These are phyloP conservation scores for Phytophthora pseudosyringae DNA, from an alignment of 352 stramenopile genomes.

Conservation along the genomic window DNA sequence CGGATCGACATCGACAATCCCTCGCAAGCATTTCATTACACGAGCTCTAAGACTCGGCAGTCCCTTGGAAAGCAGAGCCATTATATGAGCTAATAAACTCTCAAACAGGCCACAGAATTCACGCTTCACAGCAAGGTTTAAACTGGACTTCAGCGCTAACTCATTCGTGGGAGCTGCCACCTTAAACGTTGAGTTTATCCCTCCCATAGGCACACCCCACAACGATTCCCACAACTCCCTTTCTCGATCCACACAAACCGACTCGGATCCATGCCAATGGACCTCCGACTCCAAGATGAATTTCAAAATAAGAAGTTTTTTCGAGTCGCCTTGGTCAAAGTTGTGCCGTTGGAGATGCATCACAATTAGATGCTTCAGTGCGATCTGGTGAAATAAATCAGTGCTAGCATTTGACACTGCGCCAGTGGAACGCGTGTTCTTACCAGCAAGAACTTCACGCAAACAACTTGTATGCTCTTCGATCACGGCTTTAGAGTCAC, in stretches of 20 bases:
- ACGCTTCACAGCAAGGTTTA: conserved; percentile 57
- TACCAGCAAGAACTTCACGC: conserved; percentile 19
- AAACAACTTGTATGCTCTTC: conserved; percentile 61
- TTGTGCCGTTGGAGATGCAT: conserved; percentile 53
- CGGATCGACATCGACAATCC: conserved; percentile 85
- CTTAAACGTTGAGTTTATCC: conserved; percentile 53
- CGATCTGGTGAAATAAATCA: conserved; percentile 23
- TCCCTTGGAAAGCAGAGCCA: conserved; percentile 77
- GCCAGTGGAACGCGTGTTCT: conserved; percentile 12
- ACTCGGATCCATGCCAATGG: conserved; percentile 9
- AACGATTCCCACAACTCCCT: conserved; percentile 57
- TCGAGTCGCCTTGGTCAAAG: conserved; percentile 52
- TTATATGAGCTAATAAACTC: conserved; percentile 72
- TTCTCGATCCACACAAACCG: conserved; percentile 25
- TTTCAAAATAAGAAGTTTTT: conserved; percentile 58
- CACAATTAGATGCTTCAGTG: conserved; percentile 75
- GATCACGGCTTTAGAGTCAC: conserved; percentile 42
- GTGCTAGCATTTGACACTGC: not conserved
- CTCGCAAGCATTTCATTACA: conserved; percentile 79
- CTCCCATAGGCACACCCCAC: conserved; percentile 43
- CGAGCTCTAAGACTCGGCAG: conserved; percentile 73
- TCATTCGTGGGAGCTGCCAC: conserved; percentile 47
- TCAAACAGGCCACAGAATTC: conserved; percentile 76
- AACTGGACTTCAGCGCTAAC: conserved; percentile 50
- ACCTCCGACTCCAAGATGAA: conserved; percentile 50